Evolutionary conservation across 2,329 filamentous ascomycete genomes (phyloP).

Genomic region (Exophiala bonariae): DNA sequence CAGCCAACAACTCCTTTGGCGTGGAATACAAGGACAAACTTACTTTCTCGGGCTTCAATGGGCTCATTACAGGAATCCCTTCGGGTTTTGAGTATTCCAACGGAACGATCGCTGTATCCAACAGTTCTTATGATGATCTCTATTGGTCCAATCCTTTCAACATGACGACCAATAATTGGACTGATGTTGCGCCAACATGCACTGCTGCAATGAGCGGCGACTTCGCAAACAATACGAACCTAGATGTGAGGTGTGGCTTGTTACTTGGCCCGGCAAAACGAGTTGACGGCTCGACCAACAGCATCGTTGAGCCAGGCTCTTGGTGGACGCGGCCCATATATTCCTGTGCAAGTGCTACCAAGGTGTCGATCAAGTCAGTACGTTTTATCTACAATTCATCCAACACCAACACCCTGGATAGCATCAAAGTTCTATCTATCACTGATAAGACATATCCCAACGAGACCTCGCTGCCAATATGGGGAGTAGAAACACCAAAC

Average conservation of each 20-base stretch:
- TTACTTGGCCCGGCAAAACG: constrained; percentile 41
- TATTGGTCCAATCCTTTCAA: neutral
- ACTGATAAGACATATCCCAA: constrained; percentile 38
- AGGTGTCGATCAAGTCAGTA: constrained; percentile 48
- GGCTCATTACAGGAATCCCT: neutral
- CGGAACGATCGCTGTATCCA: neutral
- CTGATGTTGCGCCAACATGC: neutral
- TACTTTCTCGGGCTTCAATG: neutral
- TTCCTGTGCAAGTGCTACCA: constrained; percentile 42
- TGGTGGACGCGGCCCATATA: constrained; percentile 46
- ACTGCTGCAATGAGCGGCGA: constrained; percentile 1
- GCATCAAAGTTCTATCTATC: constrained; percentile 32
- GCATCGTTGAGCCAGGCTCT: constrained; percentile 42
- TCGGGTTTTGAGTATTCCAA: neutral
- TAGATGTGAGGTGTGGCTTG: constrained; percentile 40
- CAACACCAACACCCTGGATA: constrained; percentile 29
- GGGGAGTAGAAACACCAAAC: constrained; percentile 40
- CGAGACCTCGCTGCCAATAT: constrained; percentile 34
- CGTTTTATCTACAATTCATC: constrained; percentile 42
- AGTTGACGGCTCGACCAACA: constrained; percentile 33
- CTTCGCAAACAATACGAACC: constrained; percentile 45
- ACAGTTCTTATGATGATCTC: neutral
- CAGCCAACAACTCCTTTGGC: constrained; percentile 2
- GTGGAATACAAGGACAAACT: neutral
- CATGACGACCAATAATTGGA: neutral